Base-by-base conservation (phyloP, 192 early-diverging fungal species). In the Coemansia umbellata region DNA sequence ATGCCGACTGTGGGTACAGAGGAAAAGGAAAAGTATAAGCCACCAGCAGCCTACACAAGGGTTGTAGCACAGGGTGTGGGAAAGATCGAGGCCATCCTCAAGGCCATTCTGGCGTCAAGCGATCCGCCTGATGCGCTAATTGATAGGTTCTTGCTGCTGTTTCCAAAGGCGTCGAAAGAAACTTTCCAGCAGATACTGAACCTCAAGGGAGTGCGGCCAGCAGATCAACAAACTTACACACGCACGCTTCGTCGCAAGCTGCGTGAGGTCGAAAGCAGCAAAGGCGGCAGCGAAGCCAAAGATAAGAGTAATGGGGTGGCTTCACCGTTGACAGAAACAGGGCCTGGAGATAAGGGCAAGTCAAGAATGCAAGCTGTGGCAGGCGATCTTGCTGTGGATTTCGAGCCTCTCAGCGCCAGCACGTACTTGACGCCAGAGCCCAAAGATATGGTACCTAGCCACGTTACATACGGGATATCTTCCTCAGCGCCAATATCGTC, bases 141-240 rank as follows among this genome's bases (percentile, higher is more conserved):
- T 5, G 89, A 90, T 50, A 90, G 91, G 32, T 97, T 93, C 60
- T 56, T 94, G n/a, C 70, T 95, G 32, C 74, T 99, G 9, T 92
- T 90, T 50, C 82, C 81, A 0, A 90, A 89, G 19, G 78, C 77
- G 5, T 83, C 86, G 37, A 47, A 82, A 5, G 73, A 60, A 7
- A 83, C 80, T 17, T 94, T 96, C 41, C 85, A 87, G 41, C 85
- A 84, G 40, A 81, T 95, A 18, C 71, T 99, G 47, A 86, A 88
- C 14, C 71, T 99, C 24, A 98, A 98, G 80, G 86, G 87, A 17
- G 42, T 87, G 10, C 78, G 79, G 30, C 76, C 79, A 10, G 49
- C 68, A 1, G 89, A 91, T 6, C 86, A 87, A 33, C 70, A 67
- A 19, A 59, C 66, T 26, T 74, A 60, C 53, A 30, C 58, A 26